These are phyloP conservation scores for Kurtzmaniella quercitrusa DNA, from an alignment of 1,139 yeast species.

Conservation along the genomic window DNA sequence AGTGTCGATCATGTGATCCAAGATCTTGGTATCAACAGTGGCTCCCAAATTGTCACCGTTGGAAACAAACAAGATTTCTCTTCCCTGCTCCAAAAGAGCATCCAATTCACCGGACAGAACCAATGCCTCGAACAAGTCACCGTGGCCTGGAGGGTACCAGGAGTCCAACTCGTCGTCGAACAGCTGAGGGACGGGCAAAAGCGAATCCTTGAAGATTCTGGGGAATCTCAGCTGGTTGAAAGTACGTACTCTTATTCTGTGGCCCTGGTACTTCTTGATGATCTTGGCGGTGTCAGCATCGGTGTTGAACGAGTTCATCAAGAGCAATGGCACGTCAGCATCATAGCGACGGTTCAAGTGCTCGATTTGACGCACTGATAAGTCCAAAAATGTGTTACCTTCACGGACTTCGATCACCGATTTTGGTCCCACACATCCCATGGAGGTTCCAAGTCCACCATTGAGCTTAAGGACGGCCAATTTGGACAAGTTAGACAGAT, in stretches of 20 bases:
- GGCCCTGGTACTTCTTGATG: constrained; percentile 95
- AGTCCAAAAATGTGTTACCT: constrained; percentile 93
- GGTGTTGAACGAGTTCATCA: constrained; percentile 98
- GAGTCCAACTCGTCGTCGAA: constrained; percentile 71
- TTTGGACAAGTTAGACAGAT: constrained; percentile 59
- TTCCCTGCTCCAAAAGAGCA: constrained; percentile 84
- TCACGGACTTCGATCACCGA: constrained; percentile 97
- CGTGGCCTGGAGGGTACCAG: constrained; percentile 99
- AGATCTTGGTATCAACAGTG: constrained; percentile 87
- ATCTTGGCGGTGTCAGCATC: constrained; percentile 93
- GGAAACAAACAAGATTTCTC: constrained; percentile 91
- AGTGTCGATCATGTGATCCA: constrained; percentile 89
- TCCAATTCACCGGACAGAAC: constrained; percentile 91
- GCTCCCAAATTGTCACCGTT: constrained; percentile 99
- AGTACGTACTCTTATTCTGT: constrained; percentile 90
- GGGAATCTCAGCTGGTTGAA: constrained; percentile 98
- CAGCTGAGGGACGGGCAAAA: constrained; percentile 85
- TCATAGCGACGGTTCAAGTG: constrained; percentile 87
- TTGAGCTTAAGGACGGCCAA: constrained; percentile 93
- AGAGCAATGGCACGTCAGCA: constrained; percentile 89
- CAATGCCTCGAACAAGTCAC: constrained; percentile 90
- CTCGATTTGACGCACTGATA: constrained; percentile 95
- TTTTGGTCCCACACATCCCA: constrained; percentile 99
- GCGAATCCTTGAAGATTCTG: constrained; percentile 88
- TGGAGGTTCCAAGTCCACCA: constrained; percentile 98